Conservation (phyloP, 768 basidiomycete species). For the Lactifluus subvellereus region DNA sequence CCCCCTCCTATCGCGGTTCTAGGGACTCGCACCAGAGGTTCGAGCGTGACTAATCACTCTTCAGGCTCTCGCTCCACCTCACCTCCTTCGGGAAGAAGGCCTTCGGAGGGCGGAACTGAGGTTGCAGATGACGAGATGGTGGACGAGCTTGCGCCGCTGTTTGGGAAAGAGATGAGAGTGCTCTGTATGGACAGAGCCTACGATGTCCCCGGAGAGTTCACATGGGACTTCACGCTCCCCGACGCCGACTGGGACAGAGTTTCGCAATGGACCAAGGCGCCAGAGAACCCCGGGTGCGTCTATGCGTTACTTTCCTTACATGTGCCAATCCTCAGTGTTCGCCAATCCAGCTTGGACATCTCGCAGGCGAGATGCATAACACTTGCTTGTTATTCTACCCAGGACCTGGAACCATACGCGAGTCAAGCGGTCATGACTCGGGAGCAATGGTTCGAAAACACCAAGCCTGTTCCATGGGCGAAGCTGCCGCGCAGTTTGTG, state of each 20-base stretch:
- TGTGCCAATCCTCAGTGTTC: neutral
- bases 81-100: neutral
- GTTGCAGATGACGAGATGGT: constrained; percentile 12
- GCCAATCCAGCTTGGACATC: constrained; percentile 2
- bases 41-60: neutral
- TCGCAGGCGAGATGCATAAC: constrained; percentile 11
- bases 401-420: constrained; percentile 7
- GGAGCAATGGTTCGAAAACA: constrained; percentile 21
- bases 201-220: constrained; percentile 3
- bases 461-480: constrained; percentile 15
- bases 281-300: constrained; percentile 8
- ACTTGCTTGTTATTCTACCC: constrained; percentile 9
- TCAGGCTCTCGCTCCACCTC: constrained; percentile 8
- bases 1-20: constrained; percentile 16
- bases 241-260: constrained; percentile 8
- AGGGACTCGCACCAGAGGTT: neutral
- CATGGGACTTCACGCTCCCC: neutral
- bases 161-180: constrained; percentile 16
- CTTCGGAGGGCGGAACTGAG: neutral
- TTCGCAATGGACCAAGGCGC: constrained; percentile 10
- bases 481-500: constrained; percentile 11
- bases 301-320: neutral
- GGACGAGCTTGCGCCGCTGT: constrained; percentile 16
- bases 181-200: constrained; percentile 8
- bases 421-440: neutral